Conservation (phyloP, 2,329 filamentous ascomycete genomes). For the Metarhizium rileyi region DNA sequence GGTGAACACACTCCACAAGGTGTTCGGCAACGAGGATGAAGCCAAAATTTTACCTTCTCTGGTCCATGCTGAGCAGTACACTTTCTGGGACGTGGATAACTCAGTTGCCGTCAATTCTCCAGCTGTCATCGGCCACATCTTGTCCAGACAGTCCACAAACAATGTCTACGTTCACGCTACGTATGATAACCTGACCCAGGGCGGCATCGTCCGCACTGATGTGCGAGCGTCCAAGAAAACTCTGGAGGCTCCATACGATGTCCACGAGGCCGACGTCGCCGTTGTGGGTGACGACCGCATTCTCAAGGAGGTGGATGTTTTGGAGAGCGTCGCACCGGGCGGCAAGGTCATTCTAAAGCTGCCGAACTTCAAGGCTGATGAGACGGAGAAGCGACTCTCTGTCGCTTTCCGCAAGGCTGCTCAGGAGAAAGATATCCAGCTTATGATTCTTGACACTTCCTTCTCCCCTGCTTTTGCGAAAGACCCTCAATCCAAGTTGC, state of each 20-base stretch:
- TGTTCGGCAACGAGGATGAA: constrained; percentile 45
- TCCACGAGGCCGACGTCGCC: constrained; percentile 68
- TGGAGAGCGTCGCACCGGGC: constrained; percentile 58
- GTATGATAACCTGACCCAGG: constrained; percentile 58
- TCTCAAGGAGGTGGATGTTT: constrained; percentile 65
- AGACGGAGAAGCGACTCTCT: constrained; percentile 79
- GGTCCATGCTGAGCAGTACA: constrained; percentile 67
- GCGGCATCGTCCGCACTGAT: constrained; percentile 75
- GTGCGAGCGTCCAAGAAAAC: constrained; percentile 74
- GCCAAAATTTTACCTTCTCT: constrained; percentile 30
- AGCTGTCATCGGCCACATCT: constrained; percentile 44
- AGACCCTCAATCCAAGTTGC: constrained; percentile 54
- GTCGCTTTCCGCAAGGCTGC: constrained; percentile 60
- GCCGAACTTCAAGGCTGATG: constrained; percentile 73
- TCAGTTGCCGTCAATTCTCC: constrained; percentile 59
- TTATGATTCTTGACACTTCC: constrained; percentile 68
- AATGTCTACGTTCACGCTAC: constrained; percentile 53
- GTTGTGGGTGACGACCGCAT: constrained; percentile 74
- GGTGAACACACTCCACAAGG: constrained; percentile 38
- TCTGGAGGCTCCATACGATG: constrained; percentile 73
- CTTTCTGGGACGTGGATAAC: constrained; percentile 85
- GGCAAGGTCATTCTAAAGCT: constrained; percentile 69
- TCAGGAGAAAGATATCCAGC: constrained; percentile 56
- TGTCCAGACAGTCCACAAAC: constrained; percentile 62
- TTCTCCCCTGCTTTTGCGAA: constrained; percentile 58